Percentiles rank a stretch among this genome's conserved stretches.
These are phyloP conservation scores for Nakaseomyces delphensis DNA, from an alignment of 1,139 yeast species.

Conservation along the genomic window DNA sequence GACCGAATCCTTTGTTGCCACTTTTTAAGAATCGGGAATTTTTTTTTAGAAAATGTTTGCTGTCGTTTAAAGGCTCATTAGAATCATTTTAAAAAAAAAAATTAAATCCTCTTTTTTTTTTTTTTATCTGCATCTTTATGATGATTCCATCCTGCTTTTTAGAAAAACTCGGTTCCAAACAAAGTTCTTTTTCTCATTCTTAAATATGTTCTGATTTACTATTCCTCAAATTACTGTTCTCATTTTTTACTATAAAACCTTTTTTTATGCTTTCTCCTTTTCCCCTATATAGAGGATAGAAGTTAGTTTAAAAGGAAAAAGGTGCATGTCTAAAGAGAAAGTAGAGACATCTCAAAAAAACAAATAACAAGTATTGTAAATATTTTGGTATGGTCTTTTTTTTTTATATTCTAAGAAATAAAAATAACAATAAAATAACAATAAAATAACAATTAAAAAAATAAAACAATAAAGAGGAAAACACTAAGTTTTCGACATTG, in stretches of 20 bases:
- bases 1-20: constrained; percentile 85
- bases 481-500: not conserved
- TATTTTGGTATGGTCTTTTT: constrained; percentile 5
- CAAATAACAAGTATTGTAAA: not conserved
- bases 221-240: not conserved
- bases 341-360: constrained; percentile 1
- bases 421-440: not conserved
- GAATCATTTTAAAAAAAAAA: not conserved
- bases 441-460: not conserved
- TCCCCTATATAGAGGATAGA: not conserved
- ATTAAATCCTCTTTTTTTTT: not conserved
- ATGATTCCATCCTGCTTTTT: not conserved
- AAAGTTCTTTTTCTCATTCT: not conserved
- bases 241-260: not conserved
- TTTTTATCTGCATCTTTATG: not conserved
- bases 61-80: too few relatives aligned
- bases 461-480: not conserved
- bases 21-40: constrained; percentile 67
- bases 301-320: not conserved
- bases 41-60: too few relatives aligned
- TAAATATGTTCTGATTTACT: not conserved
- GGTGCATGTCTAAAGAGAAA: constrained; percentile 2
- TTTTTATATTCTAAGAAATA: constrained; percentile 1
- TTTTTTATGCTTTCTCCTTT: not conserved
- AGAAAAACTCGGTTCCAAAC: too few relatives aligned